Evolutionary conservation across 768 basidiomycete genomes (phyloP), one percentile per base, ranked within the genome.

Genomic region (button mushroom (Agaricus bisporus)): DNA sequence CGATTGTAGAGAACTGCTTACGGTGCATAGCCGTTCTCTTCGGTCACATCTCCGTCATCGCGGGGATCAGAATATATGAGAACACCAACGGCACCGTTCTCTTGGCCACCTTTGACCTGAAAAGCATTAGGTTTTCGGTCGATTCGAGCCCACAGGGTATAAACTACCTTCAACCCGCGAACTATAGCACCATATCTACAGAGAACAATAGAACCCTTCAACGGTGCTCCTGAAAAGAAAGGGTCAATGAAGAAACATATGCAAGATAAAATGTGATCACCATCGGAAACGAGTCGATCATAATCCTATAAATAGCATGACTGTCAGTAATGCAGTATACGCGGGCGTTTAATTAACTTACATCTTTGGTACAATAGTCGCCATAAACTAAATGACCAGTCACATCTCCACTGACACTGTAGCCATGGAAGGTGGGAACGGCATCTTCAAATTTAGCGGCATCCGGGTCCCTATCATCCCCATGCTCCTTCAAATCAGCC

Each of bases 21-120:
- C 49, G 82, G 70, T 18, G 74, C 66, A 64, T 86, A 91, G 8
- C 90, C 91, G 54, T 91, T 91, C 54, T 79, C 77, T 14, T 75
- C 75, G 2, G 83, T 88, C 36, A 90, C 84, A 42, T 71, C 75
- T 3, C 91, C 92, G 60, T 95, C 90, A 63, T 94, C 90, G 32
- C 80, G 81, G 8, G 85, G 84, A 67, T 95, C 92, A 44, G 80
- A 82, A 70, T 90, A 94, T 52, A 94, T 90, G 46, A 95, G 68
- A 18, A 83, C 73, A 35, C 83, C 92, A 25, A 71, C 73, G 2
- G 89, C 90, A 28, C 91, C 91, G 12, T 76, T 78, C 53, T 92
- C 89, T 64, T 92, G 80, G 1, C 91, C 91, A 3, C 81, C 81
- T 70, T 89, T 82, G 52, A 93, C 73, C 85, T 91, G 43, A 32